A percentile compares a stretch with the other conserved stretches of the same genome.
These are phyloP conservation scores for Phellopilus nigrolimitatus DNA, from an alignment of 1,284 basidiomycete species.

Conservation along the genomic window DNA sequence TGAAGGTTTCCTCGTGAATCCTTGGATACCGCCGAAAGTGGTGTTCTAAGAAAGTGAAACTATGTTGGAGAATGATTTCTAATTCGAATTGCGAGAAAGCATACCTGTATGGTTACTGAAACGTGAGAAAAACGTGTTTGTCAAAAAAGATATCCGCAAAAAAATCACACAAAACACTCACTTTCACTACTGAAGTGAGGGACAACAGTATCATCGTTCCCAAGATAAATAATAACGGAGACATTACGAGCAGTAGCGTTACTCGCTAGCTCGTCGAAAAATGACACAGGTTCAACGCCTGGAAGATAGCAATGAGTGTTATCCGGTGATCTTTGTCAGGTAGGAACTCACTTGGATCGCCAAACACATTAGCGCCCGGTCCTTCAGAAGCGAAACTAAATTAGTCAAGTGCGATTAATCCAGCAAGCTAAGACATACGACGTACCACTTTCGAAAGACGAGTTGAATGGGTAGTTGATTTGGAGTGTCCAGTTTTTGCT, in stretches of 20 bases:
- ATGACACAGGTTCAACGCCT: slow-evolving; percentile 50
- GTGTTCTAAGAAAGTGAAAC: slow-evolving; percentile 48
- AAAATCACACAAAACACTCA: slow-evolving; percentile 27
- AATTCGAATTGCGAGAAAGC: slow-evolving; percentile 2
- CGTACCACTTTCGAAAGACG: slow-evolving; percentile 26
- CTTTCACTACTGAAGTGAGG: slow-evolving; percentile 63
- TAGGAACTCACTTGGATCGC: slow-evolving; percentile 41
- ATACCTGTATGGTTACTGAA: slow-evolving; percentile 59
- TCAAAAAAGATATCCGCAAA: slow-evolving; percentile 1
- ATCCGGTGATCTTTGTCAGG: background rate
- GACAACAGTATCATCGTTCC: slow-evolving; percentile 63
- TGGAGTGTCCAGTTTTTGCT: slow-evolving; percentile 51
- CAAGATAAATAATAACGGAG: slow-evolving; percentile 55
- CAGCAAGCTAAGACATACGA: slow-evolving; percentile 15
- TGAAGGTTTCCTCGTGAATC: slow-evolving; percentile 60
- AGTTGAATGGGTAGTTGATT: slow-evolving; percentile 48
- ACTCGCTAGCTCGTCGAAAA: slow-evolving; percentile 58
- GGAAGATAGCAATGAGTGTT: slow-evolving; percentile 13
- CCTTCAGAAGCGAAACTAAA: background rate
- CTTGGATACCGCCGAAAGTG: slow-evolving; percentile 69
- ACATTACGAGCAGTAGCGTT: slow-evolving; percentile 50
- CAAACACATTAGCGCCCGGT: slow-evolving; percentile 26
- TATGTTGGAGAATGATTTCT: background rate
- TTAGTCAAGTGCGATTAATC: slow-evolving; percentile 7
- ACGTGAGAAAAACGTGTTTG: slow-evolving; percentile 9